Evolutionary conservation across 169 alveolate species (phyloP), one percentile per base, ranked within the genome.

Genomic region (Cryptosporidium parvum): DNA sequence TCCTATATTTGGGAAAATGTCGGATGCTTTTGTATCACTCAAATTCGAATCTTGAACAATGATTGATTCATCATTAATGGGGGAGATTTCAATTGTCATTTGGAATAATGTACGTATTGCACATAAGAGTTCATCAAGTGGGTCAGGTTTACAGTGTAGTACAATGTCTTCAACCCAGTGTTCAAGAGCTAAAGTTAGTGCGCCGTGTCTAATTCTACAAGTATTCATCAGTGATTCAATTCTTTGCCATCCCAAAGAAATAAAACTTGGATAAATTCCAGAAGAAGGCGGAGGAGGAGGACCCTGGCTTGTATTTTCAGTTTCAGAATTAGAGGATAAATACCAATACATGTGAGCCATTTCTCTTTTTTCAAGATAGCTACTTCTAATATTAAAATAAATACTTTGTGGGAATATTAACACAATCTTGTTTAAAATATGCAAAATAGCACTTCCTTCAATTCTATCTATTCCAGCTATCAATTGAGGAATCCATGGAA

Each of bases 401-500:
- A 93, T 89, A 68, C 93, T 93, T 70, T 93, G 95, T 6, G 95
- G 95, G 42, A 85, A 69, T 37, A 73, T 85, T 42, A 61, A 35
- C 58, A 84, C 86, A 29, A 93, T 84, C 21, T 84, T 51, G 85
- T 89, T 91, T 23, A 93, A 86, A 52, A 93, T 85, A 69, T 92
- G 95, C 70, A 72, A 86, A n/a, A 93, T 35, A 9, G 91, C 95
- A 9, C 39, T 85, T 31, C 85, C 91, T 44, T 92, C 94, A 42
- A 56, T 51, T 31, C 91, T 51, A 70, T 85, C 75, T 51, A 93
- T 68, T 8, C 87, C 87, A 31, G 93, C 85, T 45, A 93, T 92
- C 44, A 93, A 67, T 84, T 93, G 95, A 18, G 95, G 94, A 62
- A 92, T 69, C 95, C 95, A 93, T 59, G 87, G 70, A 59, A 92